A percentile compares a stretch with the other conserved stretches of the same genome.
Conservation (phyloP, 2,329 filamentous ascomycete species). For the Colletotrichum coccodes region DNA sequence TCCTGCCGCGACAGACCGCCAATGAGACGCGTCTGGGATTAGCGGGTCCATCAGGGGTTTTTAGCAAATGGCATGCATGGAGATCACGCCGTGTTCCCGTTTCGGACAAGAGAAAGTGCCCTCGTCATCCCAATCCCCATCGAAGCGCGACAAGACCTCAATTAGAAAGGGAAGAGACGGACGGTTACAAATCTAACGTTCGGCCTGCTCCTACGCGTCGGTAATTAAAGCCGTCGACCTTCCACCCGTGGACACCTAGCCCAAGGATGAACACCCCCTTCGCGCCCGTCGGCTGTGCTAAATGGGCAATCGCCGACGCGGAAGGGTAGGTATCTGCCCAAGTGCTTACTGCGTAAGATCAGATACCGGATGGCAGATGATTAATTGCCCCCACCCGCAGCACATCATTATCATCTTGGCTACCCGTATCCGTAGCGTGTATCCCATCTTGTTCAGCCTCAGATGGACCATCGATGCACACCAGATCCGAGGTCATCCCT, state of each 20-base stretch:
- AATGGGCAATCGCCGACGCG: conserved; percentile 2
- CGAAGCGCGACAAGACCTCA: conserved; percentile 10
- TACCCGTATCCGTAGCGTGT: background rate
- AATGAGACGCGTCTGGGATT: conserved; percentile 22
- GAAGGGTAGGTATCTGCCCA: background rate
- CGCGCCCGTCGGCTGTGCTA: background rate
- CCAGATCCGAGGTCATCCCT: background rate
- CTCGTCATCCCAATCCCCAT: background rate
- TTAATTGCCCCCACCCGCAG: background rate
- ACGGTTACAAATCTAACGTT: background rate
- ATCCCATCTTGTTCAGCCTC: background rate
- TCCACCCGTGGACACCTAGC: background rate
- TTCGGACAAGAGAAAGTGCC: conserved; percentile 2
- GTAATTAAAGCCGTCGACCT: background rate
- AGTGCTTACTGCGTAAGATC: background rate
- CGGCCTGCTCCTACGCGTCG: background rate
- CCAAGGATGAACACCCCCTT: background rate
- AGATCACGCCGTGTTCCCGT: background rate
- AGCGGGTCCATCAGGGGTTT: background rate
- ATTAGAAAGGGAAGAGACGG: conserved; percentile 4
- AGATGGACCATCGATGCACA: background rate
- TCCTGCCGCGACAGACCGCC: conserved; percentile 3
- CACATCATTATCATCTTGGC: background rate
- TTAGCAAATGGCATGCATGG: background rate
- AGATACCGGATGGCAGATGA: background rate